Percentiles rank a stretch among this genome's conserved stretches.
Conservation (phyloP, 1,139 yeast genomes). For the Saccharomyces hybrid region DNA sequence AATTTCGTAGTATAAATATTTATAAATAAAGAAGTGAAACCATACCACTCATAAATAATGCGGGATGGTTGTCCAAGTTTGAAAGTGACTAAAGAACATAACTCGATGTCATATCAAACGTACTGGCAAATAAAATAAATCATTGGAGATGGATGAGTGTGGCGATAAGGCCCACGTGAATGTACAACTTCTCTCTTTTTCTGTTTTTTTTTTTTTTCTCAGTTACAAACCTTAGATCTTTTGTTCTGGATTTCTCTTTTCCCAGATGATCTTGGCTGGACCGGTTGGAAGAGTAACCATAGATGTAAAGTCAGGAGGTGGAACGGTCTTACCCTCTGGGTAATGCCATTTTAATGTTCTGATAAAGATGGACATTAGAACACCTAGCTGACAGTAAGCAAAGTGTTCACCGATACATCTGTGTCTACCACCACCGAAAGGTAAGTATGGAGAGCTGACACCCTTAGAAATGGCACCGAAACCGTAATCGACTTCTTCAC, state of each 20-base stretch:
- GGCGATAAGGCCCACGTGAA: background rate
- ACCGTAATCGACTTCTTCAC: constrained; percentile 77
- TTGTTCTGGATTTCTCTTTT: constrained; percentile 40
- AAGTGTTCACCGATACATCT: constrained; percentile 99
- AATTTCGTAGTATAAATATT: background rate
- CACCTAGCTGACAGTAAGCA: constrained; percentile 90
- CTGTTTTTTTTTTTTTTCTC: background rate
- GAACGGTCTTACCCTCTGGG: constrained; percentile 46
- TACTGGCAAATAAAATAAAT: background rate
- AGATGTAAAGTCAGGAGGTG: constrained; percentile 75
- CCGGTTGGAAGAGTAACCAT: constrained; percentile 88
- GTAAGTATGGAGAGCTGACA: constrained; percentile 89
- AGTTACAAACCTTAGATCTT: constrained; percentile 7
- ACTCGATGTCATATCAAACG: background rate
- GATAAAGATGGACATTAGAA: constrained; percentile 67
- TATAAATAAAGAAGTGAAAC: background rate
- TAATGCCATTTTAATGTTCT: constrained; percentile 73
- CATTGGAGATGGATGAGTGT: background rate
- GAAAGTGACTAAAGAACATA: background rate
- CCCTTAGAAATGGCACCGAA: constrained; percentile 95
- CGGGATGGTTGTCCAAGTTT: background rate
- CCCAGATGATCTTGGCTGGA: constrained; percentile 78
- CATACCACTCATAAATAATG: background rate
- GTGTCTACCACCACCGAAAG: constrained; percentile 99
- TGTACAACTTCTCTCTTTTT: background rate